A percentile compares a stretch with the other conserved stretches of the same genome.
Evolutionary conservation across 1,284 basidiomycete genomes (phyloP).

Genomic region (Boletus austroedulis): DNA sequence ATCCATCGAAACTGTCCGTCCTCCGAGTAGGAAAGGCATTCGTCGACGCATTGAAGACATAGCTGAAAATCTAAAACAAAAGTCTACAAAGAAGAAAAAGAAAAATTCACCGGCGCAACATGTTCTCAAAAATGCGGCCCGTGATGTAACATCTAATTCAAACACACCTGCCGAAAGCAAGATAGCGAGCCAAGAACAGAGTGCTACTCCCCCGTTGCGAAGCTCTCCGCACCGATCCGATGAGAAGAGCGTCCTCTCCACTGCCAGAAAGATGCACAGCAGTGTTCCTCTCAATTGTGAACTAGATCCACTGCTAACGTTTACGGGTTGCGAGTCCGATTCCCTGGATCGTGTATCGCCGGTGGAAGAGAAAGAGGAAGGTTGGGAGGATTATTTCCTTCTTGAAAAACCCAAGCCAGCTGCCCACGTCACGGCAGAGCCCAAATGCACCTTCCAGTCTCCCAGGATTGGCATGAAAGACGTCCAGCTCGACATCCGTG

Average conservation of each 20-base stretch:
- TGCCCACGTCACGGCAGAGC: background rate
- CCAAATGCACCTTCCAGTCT: background rate
- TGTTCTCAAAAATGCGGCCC: background rate
- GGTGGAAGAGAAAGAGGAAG: background rate
- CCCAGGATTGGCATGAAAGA: slow-evolving; percentile 6
- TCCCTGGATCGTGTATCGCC: background rate
- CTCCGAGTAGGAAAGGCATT: slow-evolving; percentile 10
- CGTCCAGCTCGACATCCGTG: slow-evolving; percentile 16
- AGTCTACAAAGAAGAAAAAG: slow-evolving; percentile 8
- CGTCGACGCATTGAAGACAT: slow-evolving; percentile 22
- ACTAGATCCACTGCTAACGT: background rate
- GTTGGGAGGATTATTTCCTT: background rate
- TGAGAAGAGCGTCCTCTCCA: background rate
- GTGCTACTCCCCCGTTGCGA: background rate
- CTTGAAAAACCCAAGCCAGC: background rate
- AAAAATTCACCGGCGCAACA: background rate
- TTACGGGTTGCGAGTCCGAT: background rate
- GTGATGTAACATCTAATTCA: background rate
- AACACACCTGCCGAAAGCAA: background rate
- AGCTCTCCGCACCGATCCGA: background rate
- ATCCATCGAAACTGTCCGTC: slow-evolving; percentile 19
- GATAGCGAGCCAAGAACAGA: background rate
- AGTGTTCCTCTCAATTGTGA: slow-evolving; percentile 1
- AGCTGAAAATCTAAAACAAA: slow-evolving; percentile 7
- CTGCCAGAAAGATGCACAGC: slow-evolving; percentile 3